phyloP scores from a whole-genome alignment of 345 rosid genomes.

The Melastoma malabathricum region DNA sequence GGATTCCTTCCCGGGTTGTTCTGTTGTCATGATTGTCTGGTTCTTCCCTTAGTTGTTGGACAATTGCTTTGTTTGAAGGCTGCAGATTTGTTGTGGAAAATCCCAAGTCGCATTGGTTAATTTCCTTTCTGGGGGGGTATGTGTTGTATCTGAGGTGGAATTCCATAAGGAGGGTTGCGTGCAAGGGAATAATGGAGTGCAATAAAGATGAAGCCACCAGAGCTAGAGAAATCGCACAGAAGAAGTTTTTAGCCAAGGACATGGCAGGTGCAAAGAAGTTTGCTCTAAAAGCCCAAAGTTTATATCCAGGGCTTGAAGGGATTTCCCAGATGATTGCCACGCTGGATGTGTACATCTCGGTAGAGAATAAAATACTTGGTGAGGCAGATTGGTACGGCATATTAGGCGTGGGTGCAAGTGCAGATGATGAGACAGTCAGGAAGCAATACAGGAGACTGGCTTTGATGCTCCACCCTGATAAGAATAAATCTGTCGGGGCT shows the following conservation, averaged over 20 bases:
- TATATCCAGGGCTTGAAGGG: slow-evolving; percentile 35
- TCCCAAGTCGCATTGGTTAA: no score
- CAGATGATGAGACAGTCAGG: slow-evolving; percentile 30
- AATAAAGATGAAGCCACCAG: slow-evolving; percentile 33
- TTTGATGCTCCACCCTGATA: slow-evolving; percentile 34
- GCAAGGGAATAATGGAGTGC: slow-evolving; percentile 23
- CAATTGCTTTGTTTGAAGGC: no score
- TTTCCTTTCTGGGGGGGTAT: no score
- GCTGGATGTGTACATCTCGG: slow-evolving; percentile 21
- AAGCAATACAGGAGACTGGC: slow-evolving; percentile 27
- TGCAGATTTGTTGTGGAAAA: no score
- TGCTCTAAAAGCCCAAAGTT: slow-evolving; percentile 30
- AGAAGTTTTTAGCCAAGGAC: slow-evolving; percentile 23
- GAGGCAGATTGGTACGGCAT: slow-evolving; percentile 30
- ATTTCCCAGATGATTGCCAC: slow-evolving; percentile 22
- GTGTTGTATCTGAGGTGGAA: no score
- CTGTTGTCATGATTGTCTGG: no score
- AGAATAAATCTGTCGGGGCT: slow-evolving; percentile 32
- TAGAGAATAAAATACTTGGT: slow-evolving; percentile 23
- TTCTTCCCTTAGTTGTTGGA: no score
- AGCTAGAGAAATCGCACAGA: slow-evolving; percentile 36
- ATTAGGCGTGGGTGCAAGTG: slow-evolving; percentile 20
- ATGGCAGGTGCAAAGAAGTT: slow-evolving; percentile 26
- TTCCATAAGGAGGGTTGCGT: background rate
- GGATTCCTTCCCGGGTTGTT: no score